Base-by-base conservation (phyloP, 108 stramenopile genomes). In the Mediolabrus comicus region DNA sequence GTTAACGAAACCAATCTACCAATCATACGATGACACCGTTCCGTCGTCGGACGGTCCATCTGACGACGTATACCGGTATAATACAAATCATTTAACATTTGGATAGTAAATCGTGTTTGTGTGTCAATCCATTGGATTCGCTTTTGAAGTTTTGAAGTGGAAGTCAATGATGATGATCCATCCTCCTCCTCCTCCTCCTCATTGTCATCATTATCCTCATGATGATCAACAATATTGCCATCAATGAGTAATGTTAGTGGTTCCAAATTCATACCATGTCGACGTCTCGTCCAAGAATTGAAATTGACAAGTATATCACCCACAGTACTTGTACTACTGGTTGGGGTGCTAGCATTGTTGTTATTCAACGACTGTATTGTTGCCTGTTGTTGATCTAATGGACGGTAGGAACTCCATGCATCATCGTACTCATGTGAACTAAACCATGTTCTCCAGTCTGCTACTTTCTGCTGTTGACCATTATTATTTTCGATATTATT, bases 261-360 rank as follows among this genome's bases (percentile, higher is more conserved):
- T 46, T 60, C 68, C 33, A 77, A 53, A 53, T 77, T 77, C 75
- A 69, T 77, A 31, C 75, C 75, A 39, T 69, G 68, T 5, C 75
- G 68, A 4, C 75, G 67, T 36, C 57, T 46, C 38, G 27, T 14
- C 75, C 75, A 77, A 3, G 17, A 14, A 41, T 17, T 41, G 1
- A 17, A 41, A 1, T 41, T 41, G 16, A 4, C 17, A 4, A 41
- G 16, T 17, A 41, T 41, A 16, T 16, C 10, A 1, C 17, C 5
- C n/a, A 41, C 41, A 3, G 10, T 16, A 2, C 4, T 41, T 41
- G n/a, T 14, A 41, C 41, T 41, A 17, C 5, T 41, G 5, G n/a
- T 53, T 34, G 53, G n/a, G n/a, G n/a, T 35, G 13, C 27, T 46
- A 27, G n/a, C 5, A 12, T 16, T 25, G 53, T 9, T 25, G 53